phyloP scores from a whole-genome alignment of 352 stramenopile species.

The Phytophthora rubi region DNA sequence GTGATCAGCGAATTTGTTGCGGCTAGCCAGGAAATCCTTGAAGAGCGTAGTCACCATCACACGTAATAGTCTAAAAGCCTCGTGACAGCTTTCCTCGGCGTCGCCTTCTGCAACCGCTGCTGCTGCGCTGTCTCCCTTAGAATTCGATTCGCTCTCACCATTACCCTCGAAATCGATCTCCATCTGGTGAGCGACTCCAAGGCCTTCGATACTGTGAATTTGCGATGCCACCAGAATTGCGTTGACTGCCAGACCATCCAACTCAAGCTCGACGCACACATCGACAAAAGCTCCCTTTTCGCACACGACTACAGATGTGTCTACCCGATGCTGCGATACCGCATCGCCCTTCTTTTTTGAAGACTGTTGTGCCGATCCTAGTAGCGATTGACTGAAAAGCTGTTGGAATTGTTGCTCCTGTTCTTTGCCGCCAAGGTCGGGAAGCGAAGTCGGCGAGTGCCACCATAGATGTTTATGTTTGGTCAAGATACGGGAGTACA shows the following conservation, averaged over 20 bases:
- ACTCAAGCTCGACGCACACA: constrained; percentile 75
- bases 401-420: constrained; percentile 90
- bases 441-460: constrained; percentile 89
- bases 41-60: constrained; percentile 94
- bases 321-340: constrained; percentile 41
- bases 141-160: constrained; percentile 16
- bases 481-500: constrained; percentile 92
- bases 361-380: constrained; percentile 28
- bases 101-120: constrained; percentile 47
- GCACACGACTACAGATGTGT: constrained; percentile 81
- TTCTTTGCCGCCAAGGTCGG: constrained; percentile 90
- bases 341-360: constrained; percentile 22
- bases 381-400: constrained; percentile 55
- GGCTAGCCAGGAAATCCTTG: constrained; percentile 91
- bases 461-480: constrained; percentile 97
- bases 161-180: constrained; percentile 70
- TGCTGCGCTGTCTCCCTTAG: constrained; percentile 15
- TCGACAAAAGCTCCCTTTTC: constrained; percentile 92
- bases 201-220: constrained; percentile 76
- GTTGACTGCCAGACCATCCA: constrained; percentile 80
- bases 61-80: constrained; percentile 93
- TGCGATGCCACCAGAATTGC: constrained; percentile 76
- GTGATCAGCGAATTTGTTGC: constrained; percentile 94
- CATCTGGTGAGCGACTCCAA: constrained; percentile 63
- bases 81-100: constrained; percentile 91